Conservation (phyloP, 2,329 filamentous ascomycete species). For the Claviceps purpurea region DNA sequence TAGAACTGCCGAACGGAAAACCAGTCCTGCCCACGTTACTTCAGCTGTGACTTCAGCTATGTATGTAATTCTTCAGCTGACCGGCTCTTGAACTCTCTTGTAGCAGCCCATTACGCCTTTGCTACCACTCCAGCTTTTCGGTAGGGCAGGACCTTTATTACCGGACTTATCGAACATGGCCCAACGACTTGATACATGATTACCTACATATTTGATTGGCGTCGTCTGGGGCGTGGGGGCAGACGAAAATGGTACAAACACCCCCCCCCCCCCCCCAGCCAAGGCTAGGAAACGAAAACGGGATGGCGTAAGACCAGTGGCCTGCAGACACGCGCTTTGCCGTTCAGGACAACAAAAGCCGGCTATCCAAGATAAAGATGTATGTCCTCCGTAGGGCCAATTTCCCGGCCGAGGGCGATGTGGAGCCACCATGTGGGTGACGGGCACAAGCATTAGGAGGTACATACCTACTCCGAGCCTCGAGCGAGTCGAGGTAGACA, state of each 20-base stretch:
- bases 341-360: neutral
- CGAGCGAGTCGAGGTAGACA: neutral
- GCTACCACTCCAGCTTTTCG: neutral
- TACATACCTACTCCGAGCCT: too few relatives aligned
- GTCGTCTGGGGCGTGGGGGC: slow-evolving; percentile 1
- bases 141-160: neutral
- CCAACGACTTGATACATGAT: neutral
- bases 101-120: neutral
- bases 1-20: neutral
- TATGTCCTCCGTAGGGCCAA: slow-evolving; percentile 7
- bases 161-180: neutral
- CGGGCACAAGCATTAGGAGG: slow-evolving; percentile 3
- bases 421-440: slow-evolving; percentile 8
- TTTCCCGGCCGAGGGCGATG: slow-evolving; percentile 10
- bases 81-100: neutral
- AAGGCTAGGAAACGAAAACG: neutral
- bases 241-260: neutral
- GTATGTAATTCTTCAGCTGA: neutral
- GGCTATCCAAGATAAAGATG: neutral
- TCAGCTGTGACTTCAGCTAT: neutral
- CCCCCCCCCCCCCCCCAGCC: slow-evolving; percentile 1
- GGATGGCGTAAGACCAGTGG: slow-evolving; percentile 2
- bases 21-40: neutral
- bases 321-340: neutral
- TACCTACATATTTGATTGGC: neutral